phyloP scores from a whole-genome alignment of 352 stramenopile genomes.

The Phytophthora uliginosa region DNA sequence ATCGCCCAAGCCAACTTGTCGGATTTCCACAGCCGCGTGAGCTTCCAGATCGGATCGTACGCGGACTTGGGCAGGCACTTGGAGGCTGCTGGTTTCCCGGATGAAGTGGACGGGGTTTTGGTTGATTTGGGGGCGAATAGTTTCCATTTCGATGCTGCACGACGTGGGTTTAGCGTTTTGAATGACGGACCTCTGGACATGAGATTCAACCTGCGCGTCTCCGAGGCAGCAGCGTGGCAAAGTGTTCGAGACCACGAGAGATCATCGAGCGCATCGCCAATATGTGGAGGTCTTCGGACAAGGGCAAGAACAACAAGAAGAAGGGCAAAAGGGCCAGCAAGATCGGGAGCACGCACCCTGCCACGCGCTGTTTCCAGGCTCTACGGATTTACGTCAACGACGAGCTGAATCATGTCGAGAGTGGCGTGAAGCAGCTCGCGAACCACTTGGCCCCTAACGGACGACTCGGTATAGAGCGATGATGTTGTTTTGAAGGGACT shows the following conservation, averaged over 20 bases:
- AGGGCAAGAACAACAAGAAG: conserved; percentile 28
- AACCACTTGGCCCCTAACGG: conserved; percentile 63
- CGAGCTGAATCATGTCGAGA: conserved; percentile 76
- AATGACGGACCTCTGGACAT: conserved; percentile 86
- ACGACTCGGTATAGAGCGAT: conserved; percentile 52
- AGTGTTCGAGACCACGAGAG: conserved; percentile 68
- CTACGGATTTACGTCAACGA: conserved; percentile 87
- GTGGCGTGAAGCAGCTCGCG: conserved; percentile 62
- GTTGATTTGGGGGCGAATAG: conserved; percentile 88
- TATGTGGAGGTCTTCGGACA: conserved; percentile 58
- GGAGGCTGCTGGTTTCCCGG: conserved; percentile 46
- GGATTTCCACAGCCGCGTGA: conserved; percentile 58
- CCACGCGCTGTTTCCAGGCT: conserved; percentile 83
- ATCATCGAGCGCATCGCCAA: conserved; percentile 83
- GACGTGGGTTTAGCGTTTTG: conserved; percentile 79
- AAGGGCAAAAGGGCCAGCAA: conserved; percentile 37
- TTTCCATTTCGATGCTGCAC: conserved; percentile 81
- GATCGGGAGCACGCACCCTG: conserved; percentile 60
- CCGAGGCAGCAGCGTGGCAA: conserved; percentile 41
- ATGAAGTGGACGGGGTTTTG: conserved; percentile 71
- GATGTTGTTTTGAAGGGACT: background rate
- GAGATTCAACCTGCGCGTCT: conserved; percentile 71
- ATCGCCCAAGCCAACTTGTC: conserved; percentile 63
- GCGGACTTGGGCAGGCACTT: conserved; percentile 58
- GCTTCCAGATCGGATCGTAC: conserved; percentile 74